Conservation (phyloP, 805 yeast species). For the Lipomyces anomalus region DNA sequence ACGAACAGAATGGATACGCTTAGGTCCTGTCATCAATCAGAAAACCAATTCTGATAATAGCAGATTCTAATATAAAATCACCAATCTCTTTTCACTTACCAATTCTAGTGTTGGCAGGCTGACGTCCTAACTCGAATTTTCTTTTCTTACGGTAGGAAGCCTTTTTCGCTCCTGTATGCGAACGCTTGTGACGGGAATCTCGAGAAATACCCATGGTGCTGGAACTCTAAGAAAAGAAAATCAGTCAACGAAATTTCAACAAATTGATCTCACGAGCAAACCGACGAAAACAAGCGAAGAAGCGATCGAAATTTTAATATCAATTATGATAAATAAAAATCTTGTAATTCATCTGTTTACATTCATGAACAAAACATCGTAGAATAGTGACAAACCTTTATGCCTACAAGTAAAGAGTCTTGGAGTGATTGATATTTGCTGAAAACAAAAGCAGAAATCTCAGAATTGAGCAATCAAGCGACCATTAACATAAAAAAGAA, state of each 20-base stretch:
- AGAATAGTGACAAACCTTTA: too few species aligned
- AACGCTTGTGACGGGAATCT: constrained; percentile 99
- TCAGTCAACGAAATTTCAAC: too few species aligned
- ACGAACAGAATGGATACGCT: constrained; percentile 99
- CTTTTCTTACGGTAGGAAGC: constrained; percentile 99
- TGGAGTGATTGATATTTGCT: too few species aligned
- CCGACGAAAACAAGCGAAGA: neutral
- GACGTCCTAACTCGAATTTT: constrained; percentile 99
- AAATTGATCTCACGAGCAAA: neutral
- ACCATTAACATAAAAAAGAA: too few species aligned
- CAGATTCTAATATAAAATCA: too few species aligned
- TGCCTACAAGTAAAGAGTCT: neutral
- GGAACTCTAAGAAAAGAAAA: constrained; percentile 12
- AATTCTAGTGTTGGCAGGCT: constrained; percentile 98
- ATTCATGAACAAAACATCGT: too few species aligned
- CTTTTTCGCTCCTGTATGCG: constrained; percentile 99
- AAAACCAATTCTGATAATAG: too few species aligned
- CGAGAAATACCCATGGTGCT: constrained; percentile 95
- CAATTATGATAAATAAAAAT: neutral
- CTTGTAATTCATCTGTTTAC: too few species aligned
- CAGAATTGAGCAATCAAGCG: too few species aligned
- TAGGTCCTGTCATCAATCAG: constrained; percentile 49
- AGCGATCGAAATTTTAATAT: neutral
- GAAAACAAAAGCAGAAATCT: too few species aligned
- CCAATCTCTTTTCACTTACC: constrained; percentile 36